A percentile compares a stretch with the other conserved stretches of the same genome.
phyloP scores from a whole-genome alignment of 2,329 filamentous ascomycete genomes.

The Stagonosporopsis cucurbitacearum region DNA sequence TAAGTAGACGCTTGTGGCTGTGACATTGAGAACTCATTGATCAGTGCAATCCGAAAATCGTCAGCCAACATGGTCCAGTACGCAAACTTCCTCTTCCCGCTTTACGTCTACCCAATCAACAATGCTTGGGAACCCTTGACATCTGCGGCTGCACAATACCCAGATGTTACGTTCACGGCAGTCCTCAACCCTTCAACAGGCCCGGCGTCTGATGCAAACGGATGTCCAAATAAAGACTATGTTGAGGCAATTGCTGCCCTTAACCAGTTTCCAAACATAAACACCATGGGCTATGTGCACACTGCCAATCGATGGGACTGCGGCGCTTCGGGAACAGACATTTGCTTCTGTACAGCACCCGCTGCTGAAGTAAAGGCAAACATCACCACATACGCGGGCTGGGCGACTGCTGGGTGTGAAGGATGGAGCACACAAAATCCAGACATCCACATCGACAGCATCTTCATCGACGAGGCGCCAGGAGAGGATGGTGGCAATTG shows the following conservation, averaged over 20 bases:
- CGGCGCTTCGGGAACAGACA: neutral
- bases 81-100: conserved; percentile 18
- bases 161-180: conserved; percentile 14
- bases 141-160: conserved; percentile 13
- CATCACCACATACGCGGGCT: conserved; percentile 15
- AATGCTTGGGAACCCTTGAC: conserved; percentile 15
- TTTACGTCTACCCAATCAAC: conserved; percentile 15
- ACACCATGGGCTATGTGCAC: conserved; percentile 18
- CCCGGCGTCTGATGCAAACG: conserved; percentile 3
- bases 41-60: too few species aligned
- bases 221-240: conserved; percentile 12
- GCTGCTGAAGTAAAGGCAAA: conserved; percentile 13
- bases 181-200: conserved; percentile 17
- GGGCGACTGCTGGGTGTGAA: conserved; percentile 3
- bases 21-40: too few species aligned
- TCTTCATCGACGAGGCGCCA: conserved; percentile 18
- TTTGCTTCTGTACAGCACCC: conserved; percentile 16
- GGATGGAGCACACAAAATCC: conserved; percentile 12
- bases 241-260: conserved; percentile 8
- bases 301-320: conserved; percentile 16
- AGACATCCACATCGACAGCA: conserved; percentile 16
- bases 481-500: conserved; percentile 10
- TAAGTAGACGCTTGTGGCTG: neutral
- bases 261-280: conserved; percentile 14
- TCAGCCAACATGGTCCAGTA: conserved; percentile 11